Evolutionary conservation across 2,329 filamentous ascomycete genomes (phyloP).

Genomic region (Fusarium virguliforme): DNA sequence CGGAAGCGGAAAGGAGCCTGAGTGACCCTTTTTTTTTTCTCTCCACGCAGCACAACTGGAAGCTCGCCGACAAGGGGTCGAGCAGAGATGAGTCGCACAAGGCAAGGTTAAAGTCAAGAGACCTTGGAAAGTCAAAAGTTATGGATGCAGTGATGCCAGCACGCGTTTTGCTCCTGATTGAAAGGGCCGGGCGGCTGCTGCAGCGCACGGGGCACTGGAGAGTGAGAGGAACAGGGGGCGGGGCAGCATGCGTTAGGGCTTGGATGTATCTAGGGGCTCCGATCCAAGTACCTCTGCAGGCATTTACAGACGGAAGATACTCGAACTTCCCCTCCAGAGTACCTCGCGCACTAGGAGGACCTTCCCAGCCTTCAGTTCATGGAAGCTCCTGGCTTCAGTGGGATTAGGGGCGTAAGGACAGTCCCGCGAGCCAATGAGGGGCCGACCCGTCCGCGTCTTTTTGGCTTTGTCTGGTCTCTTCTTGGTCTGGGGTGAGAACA

Average conservation of each 20-base stretch:
- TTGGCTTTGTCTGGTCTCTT: conserved; percentile 39
- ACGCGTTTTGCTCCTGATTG: conserved; percentile 55
- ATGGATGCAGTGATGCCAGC: conserved; percentile 53
- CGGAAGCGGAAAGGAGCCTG: conserved; percentile 37
- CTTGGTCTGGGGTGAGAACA: conserved; percentile 41
- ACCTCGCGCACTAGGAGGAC: conserved; percentile 37
- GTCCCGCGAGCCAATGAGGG: conserved; percentile 50
- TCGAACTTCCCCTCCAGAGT: conserved; percentile 10
- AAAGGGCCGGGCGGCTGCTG: conserved; percentile 49
- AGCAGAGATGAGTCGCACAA: conserved; percentile 43
- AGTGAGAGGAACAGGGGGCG: conserved; percentile 45
- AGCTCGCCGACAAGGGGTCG: conserved; percentile 48
- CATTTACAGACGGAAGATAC: conserved; percentile 18
- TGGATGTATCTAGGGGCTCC: conserved; percentile 35
- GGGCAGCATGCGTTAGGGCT: conserved; percentile 42
- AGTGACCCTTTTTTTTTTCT: conserved; percentile 34
- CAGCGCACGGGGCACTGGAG: conserved; percentile 49
- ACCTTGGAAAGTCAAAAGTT: conserved; percentile 47
- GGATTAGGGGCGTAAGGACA: conserved; percentile 49
- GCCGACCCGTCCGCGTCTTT: conserved; percentile 50
- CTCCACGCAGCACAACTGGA: conserved; percentile 33
- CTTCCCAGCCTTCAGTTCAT: conserved; percentile 44
- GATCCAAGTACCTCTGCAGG: conserved; percentile 21
- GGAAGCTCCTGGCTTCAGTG: conserved; percentile 44
- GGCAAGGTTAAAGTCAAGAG: conserved; percentile 41